Evolutionary conservation across 805 yeast species (phyloP).

Genomic region (Teunomyces pallodes): DNA sequence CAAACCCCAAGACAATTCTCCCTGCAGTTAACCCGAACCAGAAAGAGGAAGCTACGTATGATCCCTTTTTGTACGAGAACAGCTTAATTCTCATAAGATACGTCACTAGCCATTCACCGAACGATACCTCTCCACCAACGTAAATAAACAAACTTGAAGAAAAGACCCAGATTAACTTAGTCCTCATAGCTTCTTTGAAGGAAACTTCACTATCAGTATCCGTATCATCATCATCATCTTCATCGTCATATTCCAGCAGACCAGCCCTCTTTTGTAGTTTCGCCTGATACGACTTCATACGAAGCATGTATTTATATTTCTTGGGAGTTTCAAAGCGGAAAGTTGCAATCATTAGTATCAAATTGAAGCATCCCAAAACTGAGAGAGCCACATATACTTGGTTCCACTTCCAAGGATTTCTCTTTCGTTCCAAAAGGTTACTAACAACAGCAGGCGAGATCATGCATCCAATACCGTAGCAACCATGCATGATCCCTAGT

Average conservation of each 20-base stretch:
- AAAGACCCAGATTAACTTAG: constrained; percentile 39
- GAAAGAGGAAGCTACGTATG: constrained; percentile 49
- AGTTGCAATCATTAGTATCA: constrained; percentile 20
- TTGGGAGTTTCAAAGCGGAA: constrained; percentile 45
- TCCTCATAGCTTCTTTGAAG: constrained; percentile 32
- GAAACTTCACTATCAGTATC: constrained; percentile 10
- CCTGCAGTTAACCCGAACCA: constrained; percentile 54
- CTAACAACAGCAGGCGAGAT: constrained; percentile 48
- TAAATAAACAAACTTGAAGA: constrained; percentile 45
- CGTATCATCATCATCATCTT: neutral
- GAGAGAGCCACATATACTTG: constrained; percentile 42
- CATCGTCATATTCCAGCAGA: constrained; percentile 5
- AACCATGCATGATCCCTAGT: constrained; percentile 51
- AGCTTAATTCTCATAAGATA: constrained; percentile 42
- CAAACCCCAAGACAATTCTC: constrained; percentile 49
- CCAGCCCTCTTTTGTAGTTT: constrained; percentile 9
- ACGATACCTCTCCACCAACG: constrained; percentile 52
- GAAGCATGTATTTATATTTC: constrained; percentile 36
- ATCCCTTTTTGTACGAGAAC: constrained; percentile 34
- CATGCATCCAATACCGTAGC: constrained; percentile 54
- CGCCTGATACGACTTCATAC: constrained; percentile 37
- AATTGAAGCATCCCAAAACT: constrained; percentile 19
- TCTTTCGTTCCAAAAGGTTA: constrained; percentile 33
- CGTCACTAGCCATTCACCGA: constrained; percentile 54
- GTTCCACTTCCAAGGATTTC: constrained; percentile 47